These are phyloP conservation scores for Canavalia gladiata DNA, from an alignment of 306 rosid genomes.

Conservation along the genomic window DNA sequence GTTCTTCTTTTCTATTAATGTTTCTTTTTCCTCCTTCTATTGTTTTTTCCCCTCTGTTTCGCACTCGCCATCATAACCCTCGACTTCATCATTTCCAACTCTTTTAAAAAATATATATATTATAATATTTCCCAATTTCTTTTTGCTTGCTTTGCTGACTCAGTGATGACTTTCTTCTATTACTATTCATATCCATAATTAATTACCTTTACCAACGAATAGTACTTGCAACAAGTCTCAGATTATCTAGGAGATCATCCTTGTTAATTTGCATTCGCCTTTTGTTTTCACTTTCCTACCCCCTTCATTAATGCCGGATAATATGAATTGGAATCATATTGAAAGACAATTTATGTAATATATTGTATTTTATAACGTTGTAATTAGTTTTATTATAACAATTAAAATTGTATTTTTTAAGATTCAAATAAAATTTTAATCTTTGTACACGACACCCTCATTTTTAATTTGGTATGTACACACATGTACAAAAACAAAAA, in stretches of 20 bases:
- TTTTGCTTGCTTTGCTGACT: conserved; percentile 44
- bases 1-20: conserved; percentile 35
- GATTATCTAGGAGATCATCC: conserved; percentile 47
- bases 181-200: not conserved
- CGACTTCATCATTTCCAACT: conserved; percentile 65
- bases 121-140: not conserved
- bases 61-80: conserved; percentile 67
- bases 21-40: conserved; percentile 23
- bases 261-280: too few relatives aligned
- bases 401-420: too few relatives aligned
- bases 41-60: conserved; percentile 55
- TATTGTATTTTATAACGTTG: too few relatives aligned
- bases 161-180: not conserved
- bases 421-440: too few relatives aligned
- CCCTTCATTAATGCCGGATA: too few relatives aligned
- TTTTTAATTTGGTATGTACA: too few relatives aligned
- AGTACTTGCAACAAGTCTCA: conserved; percentile 58
- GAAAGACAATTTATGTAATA: too few relatives aligned
- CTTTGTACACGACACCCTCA: too few relatives aligned
- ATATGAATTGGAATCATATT: too few relatives aligned
- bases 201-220: conserved; percentile 56
- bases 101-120: conserved; percentile 16
- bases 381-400: too few relatives aligned
- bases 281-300: too few relatives aligned
- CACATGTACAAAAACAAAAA: too few relatives aligned